Evolutionary conservation across 495 filamentous ascomycete genomes (phyloP), one percentile per base, ranked within the genome.

Genomic region (Talaromyces liani): DNA sequence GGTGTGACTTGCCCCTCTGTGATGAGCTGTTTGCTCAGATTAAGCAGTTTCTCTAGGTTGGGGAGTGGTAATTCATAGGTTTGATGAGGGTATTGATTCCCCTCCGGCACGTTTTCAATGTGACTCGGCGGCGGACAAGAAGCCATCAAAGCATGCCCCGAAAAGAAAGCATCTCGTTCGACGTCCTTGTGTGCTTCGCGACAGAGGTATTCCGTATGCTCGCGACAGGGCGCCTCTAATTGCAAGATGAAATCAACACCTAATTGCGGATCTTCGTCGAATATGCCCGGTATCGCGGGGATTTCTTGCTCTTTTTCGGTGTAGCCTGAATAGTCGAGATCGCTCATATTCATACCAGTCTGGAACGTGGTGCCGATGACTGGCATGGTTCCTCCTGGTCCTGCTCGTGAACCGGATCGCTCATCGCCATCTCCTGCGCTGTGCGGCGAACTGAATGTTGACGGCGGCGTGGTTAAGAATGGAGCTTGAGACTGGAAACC

Each of bases 231-330:
- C 67, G 86, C 85, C 82, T 98, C 94, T 74, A 98, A 87, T 92
- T 89, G 91, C 77, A 97, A 84, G 59, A 98, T 92, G 80, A 98
- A 97, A 72, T 98, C 93, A 72, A 98, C 89, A 67, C 92, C 93
- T 56, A 93, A 82, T 69, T 96, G 91, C 68, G 76, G 77, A 24
- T 81, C 74, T 10, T 89, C 87, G 75, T 94, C 95, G 68, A 96
- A 92, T 65, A 91, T 75, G 4, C 77, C 79, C 31, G 70, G 70
- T 58, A 75, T 14, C 9, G 60, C 8, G 7, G 60, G 27, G 20
- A 62, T 4, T 29, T 14, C 60, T 3, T 16, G 3, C 9, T 22
- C 24, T 31, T 62, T 53, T 7, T 34, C 60, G 12, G 45, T 8
- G 9, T 14, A 24, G 45, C 14, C 29, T 18, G 60, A 62, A 34